Percentiles rank a stretch among this genome's conserved stretches.
Evolutionary conservation across 768 basidiomycete species (phyloP).

Genomic region (Hericium rajendrae): DNA sequence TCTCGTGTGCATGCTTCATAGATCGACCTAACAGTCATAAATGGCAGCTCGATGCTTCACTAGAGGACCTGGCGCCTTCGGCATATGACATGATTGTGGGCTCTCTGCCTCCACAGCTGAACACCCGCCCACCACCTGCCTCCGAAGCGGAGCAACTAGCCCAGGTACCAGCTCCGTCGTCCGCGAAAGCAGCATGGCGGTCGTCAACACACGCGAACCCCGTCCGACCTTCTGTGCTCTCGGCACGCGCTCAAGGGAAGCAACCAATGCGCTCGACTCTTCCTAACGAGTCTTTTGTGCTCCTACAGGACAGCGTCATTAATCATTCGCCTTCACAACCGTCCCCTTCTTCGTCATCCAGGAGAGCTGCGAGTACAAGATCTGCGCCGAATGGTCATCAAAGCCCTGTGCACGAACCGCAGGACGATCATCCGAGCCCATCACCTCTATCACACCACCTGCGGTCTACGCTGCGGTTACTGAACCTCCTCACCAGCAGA

Average conservation of each 20-base stretch:
- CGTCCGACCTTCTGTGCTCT: constrained; percentile 26
- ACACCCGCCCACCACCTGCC: constrained; percentile 27
- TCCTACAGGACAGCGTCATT: constrained; percentile 78
- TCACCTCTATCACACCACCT: constrained; percentile 73
- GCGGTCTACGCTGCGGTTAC: constrained; percentile 63
- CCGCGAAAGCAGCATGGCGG: constrained; percentile 57
- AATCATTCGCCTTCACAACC: constrained; percentile 54
- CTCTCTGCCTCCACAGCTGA: constrained; percentile 47
- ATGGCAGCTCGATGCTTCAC: constrained; percentile 76
- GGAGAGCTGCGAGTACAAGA: constrained; percentile 32
- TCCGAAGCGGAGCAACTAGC: constrained; percentile 37
- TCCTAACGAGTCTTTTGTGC: constrained; percentile 85
- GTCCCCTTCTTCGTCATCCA: constrained; percentile 32
- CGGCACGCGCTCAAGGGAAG: constrained; percentile 50
- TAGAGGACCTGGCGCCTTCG: constrained; percentile 77
- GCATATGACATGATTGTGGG: constrained; percentile 81
- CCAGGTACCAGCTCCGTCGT: constrained; percentile 37
- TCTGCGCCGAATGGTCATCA: constrained; percentile 21
- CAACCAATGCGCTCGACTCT: constrained; percentile 44
- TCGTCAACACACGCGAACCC: constrained; percentile 35
- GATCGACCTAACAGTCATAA: neutral
- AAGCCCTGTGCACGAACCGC: constrained; percentile 22
- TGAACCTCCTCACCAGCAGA: constrained; percentile 66
- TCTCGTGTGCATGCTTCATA: neutral
- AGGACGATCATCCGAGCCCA: constrained; percentile 49